Evolutionary conservation across 768 basidiomycete genomes (phyloP).

Genomic region (Kwoniella sp.): DNA sequence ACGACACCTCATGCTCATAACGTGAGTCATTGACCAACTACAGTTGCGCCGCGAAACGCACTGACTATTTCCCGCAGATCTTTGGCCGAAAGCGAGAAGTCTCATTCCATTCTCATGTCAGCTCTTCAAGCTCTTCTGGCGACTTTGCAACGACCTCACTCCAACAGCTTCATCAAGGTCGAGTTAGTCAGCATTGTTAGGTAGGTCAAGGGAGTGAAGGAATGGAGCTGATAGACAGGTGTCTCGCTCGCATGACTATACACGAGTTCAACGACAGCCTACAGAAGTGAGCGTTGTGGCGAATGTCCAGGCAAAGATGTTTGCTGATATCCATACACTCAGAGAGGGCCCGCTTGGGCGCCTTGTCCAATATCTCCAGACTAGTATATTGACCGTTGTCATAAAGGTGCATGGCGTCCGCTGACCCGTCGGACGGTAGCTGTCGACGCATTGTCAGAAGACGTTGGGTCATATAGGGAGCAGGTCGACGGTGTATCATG

Average conservation of each 20-base stretch:
- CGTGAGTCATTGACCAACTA: not conserved
- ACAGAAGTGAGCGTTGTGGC: conserved; percentile 6
- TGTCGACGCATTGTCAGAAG: not conserved
- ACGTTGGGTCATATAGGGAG: not conserved
- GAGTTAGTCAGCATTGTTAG: conserved; percentile 7
- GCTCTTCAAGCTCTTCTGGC: not conserved
- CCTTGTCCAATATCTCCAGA: not conserved
- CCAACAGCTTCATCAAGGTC: not conserved
- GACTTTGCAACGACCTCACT: not conserved
- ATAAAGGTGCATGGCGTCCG: not conserved
- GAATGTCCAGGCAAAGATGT: too few species aligned
- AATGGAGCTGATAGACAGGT: not conserved
- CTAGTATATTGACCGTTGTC: not conserved
- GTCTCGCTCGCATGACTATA: conserved; percentile 3
- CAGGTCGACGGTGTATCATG: conserved; percentile 1
- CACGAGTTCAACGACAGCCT: not conserved
- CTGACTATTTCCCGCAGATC: not conserved
- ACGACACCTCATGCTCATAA: not conserved
- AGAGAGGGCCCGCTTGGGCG: not conserved
- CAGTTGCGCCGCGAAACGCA: not conserved
- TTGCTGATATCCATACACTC: too few species aligned
- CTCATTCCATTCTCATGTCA: not conserved
- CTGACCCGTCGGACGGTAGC: not conserved
- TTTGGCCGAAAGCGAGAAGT: not conserved
- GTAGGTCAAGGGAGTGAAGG: not conserved